Evolutionary conservation across 2,329 filamentous ascomycete species (phyloP), one percentile per base, ranked within the genome.

Genomic region (Xylariaceae sp.): DNA sequence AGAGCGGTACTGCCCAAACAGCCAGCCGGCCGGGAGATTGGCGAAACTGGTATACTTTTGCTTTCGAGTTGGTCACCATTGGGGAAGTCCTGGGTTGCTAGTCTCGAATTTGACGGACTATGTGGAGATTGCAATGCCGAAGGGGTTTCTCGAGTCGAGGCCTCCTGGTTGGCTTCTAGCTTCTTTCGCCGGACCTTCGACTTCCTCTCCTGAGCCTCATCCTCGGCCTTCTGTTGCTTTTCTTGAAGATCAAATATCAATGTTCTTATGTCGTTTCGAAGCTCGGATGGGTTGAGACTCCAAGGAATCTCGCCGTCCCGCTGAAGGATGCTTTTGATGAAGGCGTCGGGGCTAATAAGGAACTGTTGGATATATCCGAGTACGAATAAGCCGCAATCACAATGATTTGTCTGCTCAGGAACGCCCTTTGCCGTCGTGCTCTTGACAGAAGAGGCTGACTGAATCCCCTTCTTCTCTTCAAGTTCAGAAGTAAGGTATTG

Each of bases 301-400:
- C 82, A 84, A 0, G 71, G 66, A 1, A 76, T 71, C 3, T 69
- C 54, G 65, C 69, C 54, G 63, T 89, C 81, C 47, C 80, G 83
- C 30, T 78, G 80, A 4, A 96, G 76, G 15, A 96, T 76, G 61
- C 83, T 86, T 17, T 76, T 75, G 13, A 89, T 79, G 65, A 95
- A 94, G 0, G 71, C 73, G 63, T 90, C 84, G 0, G 93, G 93
- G 60, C 90, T 76, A 55, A 84, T 80, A 13, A 95, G 80, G 64
- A 99, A 96, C 64, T 89, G 86, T 64, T 91, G 83, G 56, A 96
- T 80, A 69, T 97, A 99, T 2, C 87, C 88, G 3, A 97, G 77
- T 2, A 97, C 77, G 67, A 89, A 99, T 0, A 97, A 77, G 7
- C 94, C 94, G 69, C 94, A 99, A 71, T 99, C 94, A 62, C 84